These are phyloP conservation scores for Exobasidium cylindrosporum DNA, from an alignment of 1,284 basidiomycete species.

Conservation along the genomic window DNA sequence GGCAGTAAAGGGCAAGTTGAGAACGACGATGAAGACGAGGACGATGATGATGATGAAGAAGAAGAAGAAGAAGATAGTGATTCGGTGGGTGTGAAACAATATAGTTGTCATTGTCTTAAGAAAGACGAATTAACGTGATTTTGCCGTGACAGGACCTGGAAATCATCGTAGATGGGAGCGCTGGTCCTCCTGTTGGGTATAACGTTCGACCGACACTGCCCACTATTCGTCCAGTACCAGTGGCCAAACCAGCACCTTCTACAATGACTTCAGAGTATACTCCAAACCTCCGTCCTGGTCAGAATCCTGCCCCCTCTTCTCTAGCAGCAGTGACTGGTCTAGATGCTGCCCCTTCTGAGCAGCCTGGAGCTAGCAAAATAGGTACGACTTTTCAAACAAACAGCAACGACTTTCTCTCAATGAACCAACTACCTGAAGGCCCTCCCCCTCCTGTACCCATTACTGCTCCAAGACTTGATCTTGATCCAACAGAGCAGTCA, in stretches of 20 bases:
- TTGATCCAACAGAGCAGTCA: conserved; percentile 12
- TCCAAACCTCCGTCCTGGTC: conserved; percentile 67
- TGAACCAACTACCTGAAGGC: conserved; percentile 25
- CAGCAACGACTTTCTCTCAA: background rate
- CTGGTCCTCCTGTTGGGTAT: conserved; percentile 15
- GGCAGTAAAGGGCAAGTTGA: conserved; percentile 56
- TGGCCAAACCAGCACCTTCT: background rate
- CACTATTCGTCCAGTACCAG: background rate
- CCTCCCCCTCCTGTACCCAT: conserved; percentile 45
- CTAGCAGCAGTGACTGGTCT: conserved; percentile 9
- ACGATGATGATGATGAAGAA: conserved; percentile 31
- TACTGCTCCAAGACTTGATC: conserved; percentile 37
- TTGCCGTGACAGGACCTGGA: conserved; percentile 44
- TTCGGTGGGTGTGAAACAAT: conserved; percentile 50
- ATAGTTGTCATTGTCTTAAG: background rate
- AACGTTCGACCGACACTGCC: background rate
- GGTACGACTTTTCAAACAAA: background rate
- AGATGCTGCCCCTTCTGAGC: background rate
- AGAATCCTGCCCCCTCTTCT: background rate
- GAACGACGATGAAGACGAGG: conserved; percentile 57
- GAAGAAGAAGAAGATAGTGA: conserved; percentile 56
- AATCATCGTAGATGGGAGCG: conserved; percentile 53
- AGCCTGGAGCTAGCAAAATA: background rate
- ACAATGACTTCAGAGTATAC: conserved; percentile 80
- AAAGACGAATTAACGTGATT: background rate